phyloP scores from a whole-genome alignment of 306 rosid genomes.

The Oxytropis ochrocephala region DNA sequence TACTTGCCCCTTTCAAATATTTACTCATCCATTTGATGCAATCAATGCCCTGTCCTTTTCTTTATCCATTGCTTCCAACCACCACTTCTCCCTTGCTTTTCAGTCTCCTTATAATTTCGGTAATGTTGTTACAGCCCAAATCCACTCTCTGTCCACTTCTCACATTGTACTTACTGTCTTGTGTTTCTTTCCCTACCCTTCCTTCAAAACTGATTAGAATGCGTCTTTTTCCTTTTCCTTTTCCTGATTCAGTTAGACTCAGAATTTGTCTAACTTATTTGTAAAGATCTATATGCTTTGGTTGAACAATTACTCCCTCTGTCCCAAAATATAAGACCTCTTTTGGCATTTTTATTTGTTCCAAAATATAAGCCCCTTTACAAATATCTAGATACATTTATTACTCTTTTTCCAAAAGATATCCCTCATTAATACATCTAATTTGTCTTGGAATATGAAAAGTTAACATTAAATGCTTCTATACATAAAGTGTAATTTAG shows the following conservation, averaged over 20 bases:
- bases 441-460: no score
- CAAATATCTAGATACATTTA: no score
- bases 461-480: no score
- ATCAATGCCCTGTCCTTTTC: background rate
- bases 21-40: background rate
- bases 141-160: background rate
- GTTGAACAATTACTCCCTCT: background rate
- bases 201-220: background rate
- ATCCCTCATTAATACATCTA: no score
- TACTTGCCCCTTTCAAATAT: background rate
- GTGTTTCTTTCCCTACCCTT: background rate
- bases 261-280: background rate
- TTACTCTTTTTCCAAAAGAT: no score
- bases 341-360: no score
- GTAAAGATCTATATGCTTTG: background rate
- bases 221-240: background rate
- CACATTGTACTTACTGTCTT: background rate
- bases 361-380: no score
- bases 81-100: background rate
- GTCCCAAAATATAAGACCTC: no score
- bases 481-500: no score
- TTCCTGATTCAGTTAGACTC: background rate
- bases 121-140: background rate
- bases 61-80: background rate
- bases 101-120: background rate